Conservation (phyloP, 495 filamentous ascomycete genomes). For the Hypoxylon crocopeplum region DNA sequence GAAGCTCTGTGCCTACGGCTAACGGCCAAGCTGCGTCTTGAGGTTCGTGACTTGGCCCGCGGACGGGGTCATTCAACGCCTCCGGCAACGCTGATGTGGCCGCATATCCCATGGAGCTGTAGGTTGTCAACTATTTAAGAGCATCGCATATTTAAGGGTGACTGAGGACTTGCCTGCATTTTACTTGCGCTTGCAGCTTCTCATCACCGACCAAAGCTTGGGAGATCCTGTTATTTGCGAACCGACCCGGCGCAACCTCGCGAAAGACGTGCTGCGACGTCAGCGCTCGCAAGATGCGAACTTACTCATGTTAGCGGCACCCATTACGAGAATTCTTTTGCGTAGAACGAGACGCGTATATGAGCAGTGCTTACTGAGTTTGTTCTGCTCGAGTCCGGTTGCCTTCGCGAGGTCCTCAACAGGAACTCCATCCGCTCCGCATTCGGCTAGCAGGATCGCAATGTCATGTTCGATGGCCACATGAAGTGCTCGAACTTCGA, state of each 20-base stretch:
- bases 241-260: slow-evolving; percentile 25
- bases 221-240: slow-evolving; percentile 40
- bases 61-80: slow-evolving; percentile 35
- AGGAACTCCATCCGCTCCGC: slow-evolving; percentile 31
- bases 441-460: slow-evolving; percentile 33
- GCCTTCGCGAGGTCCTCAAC: slow-evolving; percentile 34
- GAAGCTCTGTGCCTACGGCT: slow-evolving; percentile 40
- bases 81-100: slow-evolving; percentile 44
- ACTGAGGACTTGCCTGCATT: slow-evolving; percentile 39
- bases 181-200: slow-evolving; percentile 25
- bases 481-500: slow-evolving; percentile 42
- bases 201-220: slow-evolving; percentile 42
- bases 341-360: neutral
- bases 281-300: slow-evolving; percentile 25
- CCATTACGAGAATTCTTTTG: neutral
- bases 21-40: slow-evolving; percentile 42
- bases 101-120: slow-evolving; percentile 34
- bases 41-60: slow-evolving; percentile 36
- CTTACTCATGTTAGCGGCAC: slow-evolving; percentile 12
- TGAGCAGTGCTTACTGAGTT: slow-evolving; percentile 29
- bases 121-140: neutral
- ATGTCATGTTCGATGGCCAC: slow-evolving; percentile 43
- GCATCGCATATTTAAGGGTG: neutral
- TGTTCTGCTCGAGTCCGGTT: slow-evolving; percentile 37
- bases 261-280: slow-evolving; percentile 32